phyloP scores from a whole-genome alignment of 1,284 basidiomycete species.

The Leccinum subatratum region DNA sequence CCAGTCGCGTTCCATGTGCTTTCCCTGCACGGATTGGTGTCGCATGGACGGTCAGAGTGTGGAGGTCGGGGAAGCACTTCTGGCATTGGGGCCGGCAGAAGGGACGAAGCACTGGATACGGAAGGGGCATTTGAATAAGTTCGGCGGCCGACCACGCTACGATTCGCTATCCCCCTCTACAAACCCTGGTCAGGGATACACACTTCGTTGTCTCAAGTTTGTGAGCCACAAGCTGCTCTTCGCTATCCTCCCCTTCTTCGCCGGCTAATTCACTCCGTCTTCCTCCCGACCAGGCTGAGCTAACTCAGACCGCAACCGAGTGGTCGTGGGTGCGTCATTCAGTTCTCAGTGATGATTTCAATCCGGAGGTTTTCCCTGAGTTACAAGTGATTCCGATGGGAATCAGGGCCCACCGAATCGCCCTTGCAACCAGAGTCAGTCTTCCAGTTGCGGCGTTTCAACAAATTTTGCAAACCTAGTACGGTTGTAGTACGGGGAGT shows the following conservation, averaged over 20 bases:
- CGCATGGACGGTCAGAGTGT: conserved; percentile 14
- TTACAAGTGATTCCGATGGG: conserved; percentile 8
- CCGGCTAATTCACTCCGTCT: conserved; percentile 11
- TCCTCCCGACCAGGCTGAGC: conserved; percentile 10
- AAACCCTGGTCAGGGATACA: conserved; percentile 11
- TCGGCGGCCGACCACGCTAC: conserved; percentile 20
- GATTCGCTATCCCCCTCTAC: conserved; percentile 8
- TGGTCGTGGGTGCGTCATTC: conserved; percentile 2
- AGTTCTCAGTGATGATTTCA: neutral
- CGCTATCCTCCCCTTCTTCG: conserved; percentile 15
- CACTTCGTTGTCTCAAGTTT: conserved; percentile 25
- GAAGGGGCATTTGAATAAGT: conserved; percentile 29
- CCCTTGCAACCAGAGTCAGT: neutral
- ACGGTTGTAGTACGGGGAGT: too few species aligned
- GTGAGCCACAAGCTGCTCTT: conserved; percentile 15
- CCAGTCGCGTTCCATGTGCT: conserved; percentile 5
- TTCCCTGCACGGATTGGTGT: neutral
- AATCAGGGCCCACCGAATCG: conserved; percentile 1
- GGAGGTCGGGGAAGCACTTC: conserved; percentile 11
- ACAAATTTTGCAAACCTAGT: too few species aligned
- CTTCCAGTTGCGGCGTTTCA: too few species aligned
- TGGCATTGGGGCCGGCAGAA: conserved; percentile 8
- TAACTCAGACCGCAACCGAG: conserved; percentile 16
- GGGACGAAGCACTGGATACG: conserved; percentile 22
- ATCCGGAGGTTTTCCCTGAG: conserved; percentile 3